Base-by-base conservation (phyloP, 495 filamentous ascomycete genomes). In the Penicillium angulare region DNA sequence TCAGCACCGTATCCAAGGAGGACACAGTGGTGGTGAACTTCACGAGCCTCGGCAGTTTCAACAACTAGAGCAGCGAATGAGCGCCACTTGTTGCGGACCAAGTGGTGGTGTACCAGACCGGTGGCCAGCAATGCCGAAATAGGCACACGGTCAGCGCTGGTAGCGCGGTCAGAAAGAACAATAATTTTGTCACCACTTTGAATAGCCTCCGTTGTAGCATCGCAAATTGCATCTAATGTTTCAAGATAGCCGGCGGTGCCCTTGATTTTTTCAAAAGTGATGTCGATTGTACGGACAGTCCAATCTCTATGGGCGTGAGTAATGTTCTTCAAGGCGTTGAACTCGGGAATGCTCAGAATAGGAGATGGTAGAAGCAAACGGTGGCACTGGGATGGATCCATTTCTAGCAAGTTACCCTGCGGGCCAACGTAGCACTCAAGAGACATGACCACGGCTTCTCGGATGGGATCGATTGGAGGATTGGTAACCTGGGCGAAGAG, bases 401-500 rank as follows among this genome's bases (percentile, higher is more conserved):
- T 97, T 69, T 96, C 92, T 27, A 99, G 81, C 35, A 99, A 76
- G 67, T 99, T 99, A 38, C 93, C 93, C 72, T 99, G 93, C 18
- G 95, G 93, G 29, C 93, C 93, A 58, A 99, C 88, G 64, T 97
- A 99, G 63, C 95, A 95, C 59, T 96, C 95, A 27, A 97, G 73
- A 39, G 95, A 97, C 93, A 99, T 99, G 66, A 99, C 93, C 52
- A 97, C 93, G 15, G 93, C 93, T 75, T 99, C 93, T 71, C 93
- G 82, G 60, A 99, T 99, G 6, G 93, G 93, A 63, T 99, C 93
- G 66, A 99, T 99, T 6, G 93, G 93, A 49, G 93, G 93, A 66
- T 99, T 99, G 29, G 93, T 99, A 68, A 99, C 93, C 76, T 99
- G 93, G 7, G 93, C 93, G 66, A 99, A 99, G 24, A 99, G 86